Evolutionary conservation across 768 basidiomycete species (phyloP), one percentile per base, ranked within the genome.

Genomic region (Mycena polygramma): DNA sequence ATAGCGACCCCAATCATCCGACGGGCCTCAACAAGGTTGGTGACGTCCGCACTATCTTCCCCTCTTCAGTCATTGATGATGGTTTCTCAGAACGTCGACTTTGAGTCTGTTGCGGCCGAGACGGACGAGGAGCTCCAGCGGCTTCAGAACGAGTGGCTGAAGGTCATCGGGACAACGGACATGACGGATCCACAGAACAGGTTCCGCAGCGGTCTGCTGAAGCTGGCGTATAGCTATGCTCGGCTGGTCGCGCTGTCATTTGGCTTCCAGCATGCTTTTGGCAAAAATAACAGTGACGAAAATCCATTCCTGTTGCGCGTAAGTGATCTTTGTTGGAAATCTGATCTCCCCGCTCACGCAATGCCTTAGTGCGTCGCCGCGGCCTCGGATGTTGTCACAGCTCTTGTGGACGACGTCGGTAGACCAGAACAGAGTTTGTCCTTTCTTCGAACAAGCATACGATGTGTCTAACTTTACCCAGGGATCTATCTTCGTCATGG

Each of bases 21-120:
- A 92, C 89, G 19, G 92, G 93, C 0, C 79, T 94, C 70, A 93
- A 94, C 78, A 93, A 89, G 87, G 93, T 90, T 61, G n/a, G 59
- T 57, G 48, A 49, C 51, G 17, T 63, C 20, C 14, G 30, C 52
- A 26, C 24, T 30, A 65, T 58, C 37, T 65, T 30, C 58, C 26
- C 20, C 22, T 60, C 52, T 65, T 39, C 39, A 39, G 58, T 22
- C 41, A 51, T 30, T 15, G 7, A 37, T 15, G 7, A 37, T 66
- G 43, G 35, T 30, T 52, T 54, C n/a, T 4, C 67, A 93, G 92
- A 83, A 84, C 37, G 83, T 90, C 8, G 89, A 94, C 69, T 86
- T 94, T 61, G 90, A 91, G 63, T 79, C 77, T 41, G 82, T 93
- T 17, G 90, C 93, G 15, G 87, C 86, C 14, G 87, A 88, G 69